phyloP scores from a whole-genome alignment of 2,329 filamentous ascomycete species.

The Claviceps sp. region DNA sequence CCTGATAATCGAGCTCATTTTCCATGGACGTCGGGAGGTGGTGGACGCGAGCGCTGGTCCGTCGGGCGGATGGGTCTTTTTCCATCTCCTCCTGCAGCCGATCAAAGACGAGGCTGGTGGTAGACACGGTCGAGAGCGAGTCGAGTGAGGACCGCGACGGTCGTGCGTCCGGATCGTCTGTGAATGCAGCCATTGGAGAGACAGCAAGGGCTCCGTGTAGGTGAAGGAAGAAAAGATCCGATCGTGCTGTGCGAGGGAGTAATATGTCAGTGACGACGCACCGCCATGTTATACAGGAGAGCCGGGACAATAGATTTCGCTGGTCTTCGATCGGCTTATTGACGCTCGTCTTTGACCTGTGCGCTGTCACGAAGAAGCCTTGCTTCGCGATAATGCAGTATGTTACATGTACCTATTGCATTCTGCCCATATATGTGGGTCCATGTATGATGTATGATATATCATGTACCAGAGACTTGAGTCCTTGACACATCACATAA shows the following conservation, averaged over 20 bases:
- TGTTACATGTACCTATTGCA: too few species aligned
- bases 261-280: not conserved
- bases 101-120: constrained; percentile 71
- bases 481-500: too few species aligned
- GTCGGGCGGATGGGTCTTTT: constrained; percentile 14
- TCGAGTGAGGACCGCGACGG: constrained; percentile 29
- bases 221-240: not conserved
- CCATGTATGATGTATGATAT: too few species aligned
- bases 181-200: constrained; percentile 6
- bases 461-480: too few species aligned
- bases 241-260: not conserved
- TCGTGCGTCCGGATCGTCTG: constrained; percentile 9
- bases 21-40: constrained; percentile 17
- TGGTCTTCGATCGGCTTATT: not conserved
- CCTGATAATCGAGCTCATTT: constrained; percentile 17
- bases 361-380: not conserved
- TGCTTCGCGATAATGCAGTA: too few species aligned
- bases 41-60: constrained; percentile 9
- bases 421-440: too few species aligned
- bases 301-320: not conserved
- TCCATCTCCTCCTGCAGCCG: constrained; percentile 48
- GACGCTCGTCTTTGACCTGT: not conserved
- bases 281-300: not conserved
- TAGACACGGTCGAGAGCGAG: constrained; percentile 66
- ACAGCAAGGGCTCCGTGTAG: not conserved